Evolutionary conservation across 2,329 filamentous ascomycete genomes (phyloP).

Genomic region (Xylaria digitata): DNA sequence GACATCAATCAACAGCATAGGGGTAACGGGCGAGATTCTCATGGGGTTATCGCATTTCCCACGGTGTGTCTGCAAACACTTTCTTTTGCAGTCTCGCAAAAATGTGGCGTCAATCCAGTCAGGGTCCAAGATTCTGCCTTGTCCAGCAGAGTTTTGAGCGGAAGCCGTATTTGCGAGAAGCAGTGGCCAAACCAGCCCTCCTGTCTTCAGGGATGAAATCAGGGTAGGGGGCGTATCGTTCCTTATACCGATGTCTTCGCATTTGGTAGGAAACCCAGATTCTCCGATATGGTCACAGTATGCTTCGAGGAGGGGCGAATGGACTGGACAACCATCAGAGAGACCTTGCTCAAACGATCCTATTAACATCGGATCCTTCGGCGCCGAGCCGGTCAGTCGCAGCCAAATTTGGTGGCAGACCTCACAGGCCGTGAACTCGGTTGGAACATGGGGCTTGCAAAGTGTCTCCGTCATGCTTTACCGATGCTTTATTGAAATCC

Average conservation of each 20-base stretch:
- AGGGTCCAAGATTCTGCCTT: constrained; percentile 4
- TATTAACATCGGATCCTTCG: neutral
- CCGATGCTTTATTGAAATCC: too few species aligned
- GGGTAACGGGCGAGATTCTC: too few species aligned
- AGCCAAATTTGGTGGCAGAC: neutral
- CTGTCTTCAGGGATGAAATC: neutral
- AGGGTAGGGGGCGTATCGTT: neutral
- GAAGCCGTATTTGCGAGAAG: constrained; percentile 2
- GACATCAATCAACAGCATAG: too few species aligned
- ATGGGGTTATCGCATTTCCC: too few species aligned
- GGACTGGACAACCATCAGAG: neutral
- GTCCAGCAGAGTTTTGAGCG: neutral
- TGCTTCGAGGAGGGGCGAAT: neutral
- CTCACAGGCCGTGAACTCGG: neutral
- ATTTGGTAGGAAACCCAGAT: neutral
- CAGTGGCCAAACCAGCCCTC: neutral
- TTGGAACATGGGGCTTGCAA: neutral
- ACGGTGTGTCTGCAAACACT: too few species aligned
- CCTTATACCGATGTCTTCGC: constrained; percentile 1
- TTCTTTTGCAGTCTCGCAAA: too few species aligned
- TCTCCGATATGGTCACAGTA: too few species aligned
- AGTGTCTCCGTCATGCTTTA: neutral
- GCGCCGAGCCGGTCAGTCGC: neutral
- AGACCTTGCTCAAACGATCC: neutral
- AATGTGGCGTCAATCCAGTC: neutral